Conservation (phyloP, 495 filamentous ascomycete species). For the Neurospora sublineolata region DNA sequence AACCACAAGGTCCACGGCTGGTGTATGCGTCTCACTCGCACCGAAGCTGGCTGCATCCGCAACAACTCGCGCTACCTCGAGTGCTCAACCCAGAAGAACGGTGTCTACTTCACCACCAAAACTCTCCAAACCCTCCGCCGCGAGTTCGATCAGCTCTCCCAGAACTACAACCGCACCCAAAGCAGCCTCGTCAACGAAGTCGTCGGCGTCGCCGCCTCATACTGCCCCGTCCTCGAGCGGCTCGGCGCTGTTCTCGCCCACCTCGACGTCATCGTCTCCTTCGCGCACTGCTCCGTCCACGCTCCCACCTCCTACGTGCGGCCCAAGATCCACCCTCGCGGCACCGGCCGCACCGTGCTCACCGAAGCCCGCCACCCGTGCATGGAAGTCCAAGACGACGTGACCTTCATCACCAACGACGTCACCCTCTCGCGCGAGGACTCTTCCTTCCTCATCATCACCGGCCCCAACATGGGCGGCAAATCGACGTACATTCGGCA, state of each 20-base stretch:
- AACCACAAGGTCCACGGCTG: slow-evolving; percentile 92
- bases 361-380: slow-evolving; percentile 93
- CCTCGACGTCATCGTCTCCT: slow-evolving; percentile 90
- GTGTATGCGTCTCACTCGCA: slow-evolving; percentile 90
- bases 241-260: slow-evolving; percentile 84
- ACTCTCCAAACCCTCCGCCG: slow-evolving; percentile 71
- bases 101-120: slow-evolving; percentile 92
- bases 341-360: slow-evolving; percentile 79
- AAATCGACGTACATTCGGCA: slow-evolving; percentile 98
- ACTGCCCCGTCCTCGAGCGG: slow-evolving; percentile 84
- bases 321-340: slow-evolving; percentile 84
- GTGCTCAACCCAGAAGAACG: slow-evolving; percentile 97
- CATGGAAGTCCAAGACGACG: slow-evolving; percentile 98
- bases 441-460: slow-evolving; percentile 92
- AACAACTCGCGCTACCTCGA: slow-evolving; percentile 85
- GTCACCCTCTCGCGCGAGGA: slow-evolving; percentile 68
- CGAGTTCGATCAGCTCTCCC: slow-evolving; percentile 87
- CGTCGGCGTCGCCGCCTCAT: slow-evolving; percentile 84
- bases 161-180: slow-evolving; percentile 94
- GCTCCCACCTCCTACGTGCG: slow-evolving; percentile 85
- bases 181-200: slow-evolving; percentile 85
- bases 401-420: slow-evolving; percentile 98
- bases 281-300: slow-evolving; percentile 89
- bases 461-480: slow-evolving; percentile 97
- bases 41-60: slow-evolving; percentile 84